These are phyloP conservation scores for Davidsoniella australis DNA, from an alignment of 2,329 filamentous ascomycete species.

Conservation along the genomic window DNA sequence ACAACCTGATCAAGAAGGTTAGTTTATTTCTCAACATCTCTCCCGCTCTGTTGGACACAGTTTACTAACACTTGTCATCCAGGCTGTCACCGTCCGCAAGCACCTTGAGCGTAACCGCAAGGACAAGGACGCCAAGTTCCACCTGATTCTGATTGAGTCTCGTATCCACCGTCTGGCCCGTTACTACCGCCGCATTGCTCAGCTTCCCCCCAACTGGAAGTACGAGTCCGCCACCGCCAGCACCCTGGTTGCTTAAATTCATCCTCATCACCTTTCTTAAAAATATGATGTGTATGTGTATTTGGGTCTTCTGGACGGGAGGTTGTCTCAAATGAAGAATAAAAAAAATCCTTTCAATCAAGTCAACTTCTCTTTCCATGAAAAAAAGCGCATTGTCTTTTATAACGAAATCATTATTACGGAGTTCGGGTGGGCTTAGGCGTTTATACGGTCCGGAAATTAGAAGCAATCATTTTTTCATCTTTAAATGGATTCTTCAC, in stretches of 20 bases:
- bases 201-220: constrained; percentile 85
- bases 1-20: constrained; percentile 99
- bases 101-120: constrained; percentile 99
- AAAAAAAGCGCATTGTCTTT: constrained; percentile 1
- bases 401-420: background rate
- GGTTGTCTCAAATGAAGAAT: constrained; percentile 10
- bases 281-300: constrained; percentile 10
- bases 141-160: constrained; percentile 99
- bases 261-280: constrained; percentile 3
- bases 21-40: constrained; percentile 10
- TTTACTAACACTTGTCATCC: constrained; percentile 15
- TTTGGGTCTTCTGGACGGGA: constrained; percentile 9
- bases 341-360: constrained; percentile 10
- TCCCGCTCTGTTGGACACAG: background rate
- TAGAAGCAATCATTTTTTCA: constrained; percentile 8
- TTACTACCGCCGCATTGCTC: constrained; percentile 95
- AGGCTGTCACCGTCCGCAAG: constrained; percentile 98
- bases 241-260: constrained; percentile 72
- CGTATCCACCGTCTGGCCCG: constrained; percentile 98
- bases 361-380: constrained; percentile 10
- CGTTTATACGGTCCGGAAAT: constrained; percentile 2
- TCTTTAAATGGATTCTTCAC: constrained; percentile 2
- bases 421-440: constrained; percentile 4
- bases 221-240: constrained; percentile 96
- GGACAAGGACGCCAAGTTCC: constrained; percentile 99